These are phyloP conservation scores for Arabidopsis arenosa DNA, from an alignment of 345 rosid species.

Conservation along the genomic window DNA sequence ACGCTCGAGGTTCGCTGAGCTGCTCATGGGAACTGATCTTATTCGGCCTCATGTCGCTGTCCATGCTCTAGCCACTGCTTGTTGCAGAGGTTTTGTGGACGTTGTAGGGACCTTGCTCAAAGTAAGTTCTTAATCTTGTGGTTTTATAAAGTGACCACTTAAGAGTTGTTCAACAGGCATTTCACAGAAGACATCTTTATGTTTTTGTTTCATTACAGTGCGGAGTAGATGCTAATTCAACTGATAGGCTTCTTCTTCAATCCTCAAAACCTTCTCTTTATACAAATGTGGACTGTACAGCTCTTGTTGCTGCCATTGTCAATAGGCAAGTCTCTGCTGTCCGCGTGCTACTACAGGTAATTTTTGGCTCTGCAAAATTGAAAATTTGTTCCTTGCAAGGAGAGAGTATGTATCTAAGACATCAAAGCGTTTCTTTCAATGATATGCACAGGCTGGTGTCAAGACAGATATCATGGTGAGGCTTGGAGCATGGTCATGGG, in stretches of 20 bases:
- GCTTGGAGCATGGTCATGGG: slow-evolving; percentile 99
- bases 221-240: slow-evolving; percentile 74
- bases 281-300: slow-evolving; percentile 83
- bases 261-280: slow-evolving; percentile 93
- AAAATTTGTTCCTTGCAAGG: slow-evolving; percentile 3
- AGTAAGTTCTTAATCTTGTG: slow-evolving; percentile 51
- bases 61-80: slow-evolving; percentile 89
- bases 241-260: slow-evolving; percentile 67
- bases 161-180: not conserved
- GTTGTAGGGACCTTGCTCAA: slow-evolving; percentile 70
- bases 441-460: slow-evolving; percentile 65
- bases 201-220: slow-evolving; percentile 56
- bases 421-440: slow-evolving; percentile 20
- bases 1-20: slow-evolving; percentile 64
- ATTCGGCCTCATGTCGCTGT: slow-evolving; percentile 85
- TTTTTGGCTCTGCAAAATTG: not conserved
- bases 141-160: not conserved
- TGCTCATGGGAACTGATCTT: slow-evolving; percentile 87
- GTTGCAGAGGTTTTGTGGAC: slow-evolving; percentile 79
- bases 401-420: slow-evolving; percentile 27
- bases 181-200: slow-evolving; percentile 7
- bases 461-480: slow-evolving; percentile 64
- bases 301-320: slow-evolving; percentile 87
- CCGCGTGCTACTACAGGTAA: slow-evolving; percentile 75
- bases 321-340: slow-evolving; percentile 78